Evolutionary conservation across 2,329 filamentous ascomycete genomes (phyloP), one percentile per base, ranked within the genome.

Genomic region (Paraphoma chrysanthemicola): DNA sequence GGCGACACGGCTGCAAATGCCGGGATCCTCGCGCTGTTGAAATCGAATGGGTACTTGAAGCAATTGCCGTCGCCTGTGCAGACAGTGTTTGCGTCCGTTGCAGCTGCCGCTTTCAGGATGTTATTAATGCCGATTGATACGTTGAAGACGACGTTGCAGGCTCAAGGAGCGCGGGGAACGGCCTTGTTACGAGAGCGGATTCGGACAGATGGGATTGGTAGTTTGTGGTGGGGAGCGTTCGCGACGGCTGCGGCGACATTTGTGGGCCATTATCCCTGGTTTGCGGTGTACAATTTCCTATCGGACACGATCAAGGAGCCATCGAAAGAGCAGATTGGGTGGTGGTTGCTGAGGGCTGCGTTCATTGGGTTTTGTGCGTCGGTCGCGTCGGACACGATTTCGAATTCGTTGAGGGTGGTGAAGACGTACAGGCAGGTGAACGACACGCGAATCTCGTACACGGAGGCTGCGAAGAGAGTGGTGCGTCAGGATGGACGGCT

Each of bases 341-440:
- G 60, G 39, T 72, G 69, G 69, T 53, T 72, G 2, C 59, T 72
- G 1, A 61, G 69, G 7, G 63, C 66, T 10, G 69, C 69, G 0
- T 65, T 72, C 18, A 71, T 71, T 17, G 69, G 69, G 11, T 72
- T 72, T 48, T 72, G 69, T 47, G 69, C 69, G 3, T 72, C 69
- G 1, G 56, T 72, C 1, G 63, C 60, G 2, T 72, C 69, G 6
- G 69, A 71, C 31, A 67, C 69, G 0, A 66, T 72, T 11, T 71
- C 68, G 0, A 72, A 72, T 16, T 72, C 69, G 6, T 48, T 72
- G 12, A 53, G 69, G 1, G 68, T 72, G 2, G 62, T 72, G 3
- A 72, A 72, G 48, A 72, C 69, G 2, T 72, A 72, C 47, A 64
- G 69, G 12, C 69, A 72, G 23, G 69, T 72, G 12, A 69, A 72